Percentiles rank a stretch among this genome's conserved stretches.
phyloP scores from a whole-genome alignment of 768 basidiomycete species.

The Serendipita indica region DNA sequence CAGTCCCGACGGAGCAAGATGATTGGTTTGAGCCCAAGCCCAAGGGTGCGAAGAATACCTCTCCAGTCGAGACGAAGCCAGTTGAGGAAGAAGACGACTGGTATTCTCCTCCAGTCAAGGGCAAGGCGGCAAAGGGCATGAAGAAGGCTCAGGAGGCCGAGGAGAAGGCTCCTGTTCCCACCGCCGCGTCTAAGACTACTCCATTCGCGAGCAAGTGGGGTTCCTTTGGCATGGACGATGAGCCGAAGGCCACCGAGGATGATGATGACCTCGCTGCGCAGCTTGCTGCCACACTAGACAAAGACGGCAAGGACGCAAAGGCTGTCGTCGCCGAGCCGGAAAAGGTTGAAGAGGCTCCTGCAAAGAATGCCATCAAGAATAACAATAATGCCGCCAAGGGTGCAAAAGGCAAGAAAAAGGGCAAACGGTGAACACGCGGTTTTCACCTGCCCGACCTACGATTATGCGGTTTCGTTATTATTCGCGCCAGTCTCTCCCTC shows the following conservation, averaged over 20 bases:
- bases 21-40: not conserved
- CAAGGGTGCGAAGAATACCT: not conserved
- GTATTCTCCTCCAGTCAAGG: not conserved
- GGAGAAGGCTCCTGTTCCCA: not conserved
- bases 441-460: no score
- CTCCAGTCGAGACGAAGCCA: not conserved
- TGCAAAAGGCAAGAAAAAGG: conserved; percentile 9
- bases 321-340: not conserved
- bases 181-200: not conserved
- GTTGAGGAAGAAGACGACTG: not conserved
- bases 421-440: not conserved
- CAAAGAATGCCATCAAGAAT: not conserved
- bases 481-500: not conserved
- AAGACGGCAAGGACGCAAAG: not conserved
- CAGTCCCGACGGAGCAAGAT: not conserved
- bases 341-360: not conserved
- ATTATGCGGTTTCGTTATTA: not conserved
- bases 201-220: not conserved
- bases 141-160: not conserved
- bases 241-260: not conserved
- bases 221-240: not conserved
- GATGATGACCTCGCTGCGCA: not conserved
- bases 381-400: not conserved
- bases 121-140: not conserved
- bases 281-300: not conserved